A percentile compares a stretch with the other conserved stretches of the same genome.
Evolutionary conservation across 306 rosid genomes (phyloP).

Genomic region (Sesbania bispinosa): DNA sequence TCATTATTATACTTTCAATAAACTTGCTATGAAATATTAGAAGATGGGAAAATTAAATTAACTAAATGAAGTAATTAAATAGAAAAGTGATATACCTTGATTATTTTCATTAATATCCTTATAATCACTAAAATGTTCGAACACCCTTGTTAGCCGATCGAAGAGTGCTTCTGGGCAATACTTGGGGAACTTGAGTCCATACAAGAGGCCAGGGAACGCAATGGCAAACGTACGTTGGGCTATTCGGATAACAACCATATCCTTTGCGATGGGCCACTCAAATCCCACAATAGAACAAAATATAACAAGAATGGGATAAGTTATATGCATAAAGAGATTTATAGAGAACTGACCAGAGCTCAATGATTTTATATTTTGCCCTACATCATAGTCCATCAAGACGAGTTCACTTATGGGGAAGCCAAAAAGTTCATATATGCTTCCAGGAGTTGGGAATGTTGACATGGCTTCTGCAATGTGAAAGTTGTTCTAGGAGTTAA

Average conservation of each 20-base stretch:
- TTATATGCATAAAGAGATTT: background rate
- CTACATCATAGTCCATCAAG: background rate
- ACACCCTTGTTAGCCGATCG: too few species aligned
- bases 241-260: background rate
- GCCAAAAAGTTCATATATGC: background rate
- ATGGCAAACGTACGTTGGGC: background rate
- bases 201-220: conserved; percentile 34
- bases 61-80: too few species aligned
- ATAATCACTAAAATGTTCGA: background rate
- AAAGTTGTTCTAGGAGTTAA: too few species aligned
- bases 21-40: too few species aligned
- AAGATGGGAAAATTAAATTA: too few species aligned
- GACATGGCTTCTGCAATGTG: too few species aligned
- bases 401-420: background rate
- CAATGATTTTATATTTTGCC: background rate
- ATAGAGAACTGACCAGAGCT: background rate
- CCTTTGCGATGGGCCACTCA: conserved; percentile 31
- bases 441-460: too few species aligned
- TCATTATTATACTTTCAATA: too few species aligned
- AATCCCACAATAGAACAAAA: conserved; percentile 5
- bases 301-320: background rate
- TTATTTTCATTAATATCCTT: background rate
- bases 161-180: too few species aligned
- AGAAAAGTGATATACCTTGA: too few species aligned
- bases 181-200: conserved; percentile 9